A percentile compares a stretch with the other conserved stretches of the same genome.
Evolutionary conservation across 2,329 filamentous ascomycete species (phyloP).

Genomic region (Lanzia echinophila): DNA sequence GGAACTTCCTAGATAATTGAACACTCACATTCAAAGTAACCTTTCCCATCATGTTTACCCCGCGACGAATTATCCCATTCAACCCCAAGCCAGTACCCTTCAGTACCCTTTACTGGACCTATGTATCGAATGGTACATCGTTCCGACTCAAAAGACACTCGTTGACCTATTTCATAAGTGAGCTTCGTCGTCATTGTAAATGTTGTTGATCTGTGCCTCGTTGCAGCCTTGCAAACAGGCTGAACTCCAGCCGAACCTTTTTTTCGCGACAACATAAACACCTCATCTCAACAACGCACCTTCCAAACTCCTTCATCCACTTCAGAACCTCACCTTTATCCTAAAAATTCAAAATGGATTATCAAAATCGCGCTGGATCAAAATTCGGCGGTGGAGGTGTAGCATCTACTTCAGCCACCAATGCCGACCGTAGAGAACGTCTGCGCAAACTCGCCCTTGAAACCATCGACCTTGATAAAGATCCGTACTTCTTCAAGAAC

Average conservation of each 20-base stretch:
- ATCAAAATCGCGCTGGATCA: constrained; percentile 89
- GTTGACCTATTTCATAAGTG: constrained; percentile 55
- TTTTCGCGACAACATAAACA: constrained; percentile 9
- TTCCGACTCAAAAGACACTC: constrained; percentile 70
- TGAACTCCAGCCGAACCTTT: constrained; percentile 20
- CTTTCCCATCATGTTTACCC: constrained; percentile 85
- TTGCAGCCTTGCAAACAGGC: constrained; percentile 17
- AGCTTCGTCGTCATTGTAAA: constrained; percentile 13
- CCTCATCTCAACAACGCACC: not conserved
- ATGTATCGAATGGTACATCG: constrained; percentile 81
- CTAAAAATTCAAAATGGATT: constrained; percentile 47
- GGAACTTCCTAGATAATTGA: not conserved
- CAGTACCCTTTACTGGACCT: constrained; percentile 67
- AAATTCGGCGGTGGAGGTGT: constrained; percentile 98
- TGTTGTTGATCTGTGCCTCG: constrained; percentile 8
- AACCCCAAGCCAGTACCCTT: constrained; percentile 72
- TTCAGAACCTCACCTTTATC: not conserved
- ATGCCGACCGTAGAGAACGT: constrained; percentile 94
- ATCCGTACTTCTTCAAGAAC: constrained; percentile 99
- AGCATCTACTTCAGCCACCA: constrained; percentile 85
- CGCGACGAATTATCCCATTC: constrained; percentile 89
- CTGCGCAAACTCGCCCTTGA: constrained; percentile 97
- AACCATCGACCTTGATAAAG: constrained; percentile 98
- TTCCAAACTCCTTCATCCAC: not conserved
- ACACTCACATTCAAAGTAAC: constrained; percentile 73